phyloP scores from a whole-genome alignment of 495 filamentous ascomycete genomes.

The Elaphomyces granulatus region DNA sequence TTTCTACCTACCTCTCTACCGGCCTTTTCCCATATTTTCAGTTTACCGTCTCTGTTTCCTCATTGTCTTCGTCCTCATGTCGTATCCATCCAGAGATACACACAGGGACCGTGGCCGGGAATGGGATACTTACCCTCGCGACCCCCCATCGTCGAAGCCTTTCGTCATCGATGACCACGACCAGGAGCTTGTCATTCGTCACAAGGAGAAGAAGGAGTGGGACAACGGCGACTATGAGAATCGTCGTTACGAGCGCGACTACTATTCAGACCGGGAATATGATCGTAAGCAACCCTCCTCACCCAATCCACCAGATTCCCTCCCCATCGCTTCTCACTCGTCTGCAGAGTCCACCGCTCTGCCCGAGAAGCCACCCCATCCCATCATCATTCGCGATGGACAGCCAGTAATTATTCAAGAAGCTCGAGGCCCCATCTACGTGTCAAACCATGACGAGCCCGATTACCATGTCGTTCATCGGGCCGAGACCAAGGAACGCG shows the following conservation, averaged over 20 bases:
- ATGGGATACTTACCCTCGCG: conserved; percentile 19
- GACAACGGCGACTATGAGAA: conserved; percentile 32
- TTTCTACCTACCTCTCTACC: too few species aligned
- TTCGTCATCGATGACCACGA: conserved; percentile 38
- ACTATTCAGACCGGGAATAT: conserved; percentile 40
- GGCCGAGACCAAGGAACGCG: conserved; percentile 35
- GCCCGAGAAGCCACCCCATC: conserved; percentile 36
- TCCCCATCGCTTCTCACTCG: conserved; percentile 47
- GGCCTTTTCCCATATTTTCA: too few species aligned
- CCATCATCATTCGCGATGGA: conserved; percentile 56
- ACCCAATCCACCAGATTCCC: conserved; percentile 30
- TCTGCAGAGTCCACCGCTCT: conserved; percentile 54
- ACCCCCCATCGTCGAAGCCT: conserved; percentile 20
- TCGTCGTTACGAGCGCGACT: conserved; percentile 17
- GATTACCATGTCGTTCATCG: conserved; percentile 55
- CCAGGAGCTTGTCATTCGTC: conserved; percentile 35
- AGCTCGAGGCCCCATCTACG: conserved; percentile 52
- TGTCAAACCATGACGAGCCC: conserved; percentile 44
- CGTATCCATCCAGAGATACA: conserved; percentile 29
- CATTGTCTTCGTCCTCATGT: conserved; percentile 22
- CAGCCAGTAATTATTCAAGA: conserved; percentile 65
- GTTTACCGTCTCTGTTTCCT: too few species aligned
- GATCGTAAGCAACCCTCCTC: conserved; percentile 31
- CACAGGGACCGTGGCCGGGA: conserved; percentile 35
- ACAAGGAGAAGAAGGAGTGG: conserved; percentile 28